Evolutionary conservation across 805 yeast genomes (phyloP), one percentile per base, ranked within the genome.

Genomic region (Candida golubevii): DNA sequence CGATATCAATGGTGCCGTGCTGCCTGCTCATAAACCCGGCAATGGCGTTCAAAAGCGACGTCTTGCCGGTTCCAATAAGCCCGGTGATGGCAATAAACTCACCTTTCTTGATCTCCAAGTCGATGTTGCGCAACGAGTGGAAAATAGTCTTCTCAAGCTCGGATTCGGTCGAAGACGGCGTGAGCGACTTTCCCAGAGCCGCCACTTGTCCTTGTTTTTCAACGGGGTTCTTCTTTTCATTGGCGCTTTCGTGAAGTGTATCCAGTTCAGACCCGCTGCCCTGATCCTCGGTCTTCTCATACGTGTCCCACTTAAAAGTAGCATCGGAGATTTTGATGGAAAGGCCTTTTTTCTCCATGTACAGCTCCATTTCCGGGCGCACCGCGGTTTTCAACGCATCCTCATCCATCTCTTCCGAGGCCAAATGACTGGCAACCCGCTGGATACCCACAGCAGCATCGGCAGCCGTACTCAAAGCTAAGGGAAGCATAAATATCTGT

Each of bases 11-110:
- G 0, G 57, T 42, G 34, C 96, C 96, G 0, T 55, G 35, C 0
- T 63, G 63, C 51, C 75, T 75, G 13, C 71, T 69, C 88, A 88
- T 85, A 33, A 78, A 74, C 0, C 95, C 95, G 8, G 85, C 71
- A 41, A 88, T 65, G 0, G 95, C 89, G 53, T 71, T 73, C 39
- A 88, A 67, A 26, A 88, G 65, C 0, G 93, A 84, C 0, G 90
- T 71, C 59, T 88, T 88, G 45, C 96, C 96, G 3, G 88, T 74
- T 2, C 96, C 96, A 56, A 88, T 85, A 1, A 82, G 64, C 12
- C 96, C 96, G 0, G 91, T 85, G 26, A 86, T 73, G 47, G 85
- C 83, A 7, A 88, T 66, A 41, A 89, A 78, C 57, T 87, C 95
- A 18, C 86, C 85, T 45, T 75, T 77, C 35, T 69, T 62, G 37